Conservation (phyloP, 805 yeast genomes). For the Cyberlindnera lachancei region DNA sequence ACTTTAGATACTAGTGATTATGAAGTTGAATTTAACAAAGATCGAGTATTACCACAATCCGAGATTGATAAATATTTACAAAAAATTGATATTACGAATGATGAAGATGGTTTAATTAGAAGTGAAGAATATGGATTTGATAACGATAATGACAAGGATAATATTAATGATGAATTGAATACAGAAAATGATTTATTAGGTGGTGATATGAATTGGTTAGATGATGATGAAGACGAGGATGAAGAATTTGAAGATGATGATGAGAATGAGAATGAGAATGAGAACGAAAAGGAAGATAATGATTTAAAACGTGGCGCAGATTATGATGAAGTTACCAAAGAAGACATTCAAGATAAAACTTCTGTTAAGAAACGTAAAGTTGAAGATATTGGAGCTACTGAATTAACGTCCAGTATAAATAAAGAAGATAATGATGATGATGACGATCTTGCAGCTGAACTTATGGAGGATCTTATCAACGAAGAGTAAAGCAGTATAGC, state of each 20-base stretch:
- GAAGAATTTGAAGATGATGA: conserved; percentile 15
- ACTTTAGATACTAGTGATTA: conserved; percentile 60
- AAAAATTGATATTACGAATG: too few relatives aligned
- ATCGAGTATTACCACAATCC: conserved; percentile 35
- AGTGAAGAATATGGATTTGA: too few relatives aligned
- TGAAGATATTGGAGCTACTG: conserved; percentile 22
- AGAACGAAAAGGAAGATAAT: neutral
- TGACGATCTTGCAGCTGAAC: conserved; percentile 26
- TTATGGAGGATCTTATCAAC: conserved; percentile 24
- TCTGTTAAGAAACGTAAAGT: conserved; percentile 26
- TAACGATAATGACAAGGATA: conserved; percentile 36
- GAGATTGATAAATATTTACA: conserved; percentile 29
- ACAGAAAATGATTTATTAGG: conserved; percentile 30
- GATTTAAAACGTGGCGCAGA: neutral
- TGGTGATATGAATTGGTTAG: conserved; percentile 23
- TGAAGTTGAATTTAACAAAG: conserved; percentile 43
- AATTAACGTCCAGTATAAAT: too few relatives aligned
- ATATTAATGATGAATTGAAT: too few relatives aligned
- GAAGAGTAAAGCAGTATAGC: conserved; percentile 4
- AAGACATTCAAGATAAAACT: too few relatives aligned
- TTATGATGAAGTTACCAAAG: too few relatives aligned
- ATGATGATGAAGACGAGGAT: conserved; percentile 42
- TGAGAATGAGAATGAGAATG: conserved; percentile 7
- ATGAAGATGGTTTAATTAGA: too few relatives aligned
- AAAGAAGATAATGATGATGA: conserved; percentile 21